Percentiles rank a stretch among this genome's conserved stretches.
These are phyloP conservation scores for Umbelopsis sp. DNA, from an alignment of 371 early-diverging fungal genomes.

Conservation along the genomic window DNA sequence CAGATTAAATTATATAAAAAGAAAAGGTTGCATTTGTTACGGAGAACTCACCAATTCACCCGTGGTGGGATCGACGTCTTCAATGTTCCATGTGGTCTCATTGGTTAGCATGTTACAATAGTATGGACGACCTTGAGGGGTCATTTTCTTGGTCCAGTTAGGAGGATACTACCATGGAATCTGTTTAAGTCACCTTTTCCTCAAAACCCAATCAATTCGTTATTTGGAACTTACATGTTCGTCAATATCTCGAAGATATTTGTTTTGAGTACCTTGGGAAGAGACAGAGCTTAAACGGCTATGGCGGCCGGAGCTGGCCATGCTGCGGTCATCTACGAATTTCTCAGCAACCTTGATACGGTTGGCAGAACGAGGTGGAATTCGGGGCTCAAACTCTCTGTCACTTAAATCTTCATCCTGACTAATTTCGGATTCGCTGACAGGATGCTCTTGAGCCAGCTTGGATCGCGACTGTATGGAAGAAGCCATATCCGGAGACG, in stretches of 20 bases:
- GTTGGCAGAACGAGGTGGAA: slow-evolving; percentile 12
- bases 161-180: slow-evolving; percentile 46
- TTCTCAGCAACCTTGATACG: slow-evolving; percentile 13
- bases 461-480: neutral
- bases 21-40: too few species aligned
- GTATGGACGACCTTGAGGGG: slow-evolving; percentile 69
- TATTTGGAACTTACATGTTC: neutral
- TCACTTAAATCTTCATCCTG: slow-evolving; percentile 18
- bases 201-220: neutral
- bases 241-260: slow-evolving; percentile 4
- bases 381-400: slow-evolving; percentile 1
- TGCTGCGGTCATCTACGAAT: slow-evolving; percentile 11
- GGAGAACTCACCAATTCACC: slow-evolving; percentile 37
- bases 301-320: slow-evolving; percentile 7
- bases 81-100: slow-evolving; percentile 67
- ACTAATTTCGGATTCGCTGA: slow-evolving; percentile 7
- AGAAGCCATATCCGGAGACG: neutral
- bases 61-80: slow-evolving; percentile 49
- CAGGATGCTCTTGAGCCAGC: neutral
- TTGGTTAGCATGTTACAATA: slow-evolving; percentile 76
- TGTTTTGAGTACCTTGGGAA: slow-evolving; percentile 5
- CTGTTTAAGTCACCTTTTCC: neutral
- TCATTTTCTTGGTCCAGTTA: slow-evolving; percentile 60
- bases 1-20: too few species aligned
- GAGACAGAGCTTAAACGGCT: slow-evolving; percentile 11